Base-by-base conservation (phyloP, 306 rosid genomes). In the Morella rubra region DNA sequence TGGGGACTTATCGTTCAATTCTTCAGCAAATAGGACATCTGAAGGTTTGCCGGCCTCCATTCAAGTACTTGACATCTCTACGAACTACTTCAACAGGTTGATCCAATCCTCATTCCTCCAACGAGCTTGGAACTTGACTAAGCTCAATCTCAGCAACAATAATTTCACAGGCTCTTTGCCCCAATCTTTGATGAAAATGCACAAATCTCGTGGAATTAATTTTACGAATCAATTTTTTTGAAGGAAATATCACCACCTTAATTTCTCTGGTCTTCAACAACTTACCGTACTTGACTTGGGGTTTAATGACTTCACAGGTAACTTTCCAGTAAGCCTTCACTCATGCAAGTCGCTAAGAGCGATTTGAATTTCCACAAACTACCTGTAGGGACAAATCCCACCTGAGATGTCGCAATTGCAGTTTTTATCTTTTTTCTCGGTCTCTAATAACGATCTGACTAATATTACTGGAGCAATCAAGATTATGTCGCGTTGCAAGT, bases 101-200 rank as follows among this genome's bases (percentile, higher is more conserved):
- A 45, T 77, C 14, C 37, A 55, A 46, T 56, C 41, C 5, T 56
- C 59, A n/a, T 55, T 70, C 58, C 62, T 77, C 24, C 51, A 59
- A n/a, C 7, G 14, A 10, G 24, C 41, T n/a, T 1, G 49, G 41
- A 77, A 44, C 3, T 70, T 77, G 61, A 42, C 45, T 1, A 5
- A 5, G 16, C 47, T 77, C 41, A 47, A 59, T 49, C 52, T 77
- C 15, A 58, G 7, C 9, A 46, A 69, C 50, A 77, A 69, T 16
- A 46, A 4, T 37, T 77, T 58, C 51, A 18, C 52, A 0, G 81
- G 76, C 1, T 47, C 27, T 16, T 7, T 67, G 27, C 73, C 73
- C 11, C 73, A 27, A 19, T 66, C 73, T 53, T 42, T 67, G 22
- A 42, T 53, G 73, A 76, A n/a, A 67, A 8, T 76, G 80, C 53